phyloP scores from a whole-genome alignment of 2,329 filamentous ascomycete genomes.

The Ophiostoma himal-ulmi region DNA sequence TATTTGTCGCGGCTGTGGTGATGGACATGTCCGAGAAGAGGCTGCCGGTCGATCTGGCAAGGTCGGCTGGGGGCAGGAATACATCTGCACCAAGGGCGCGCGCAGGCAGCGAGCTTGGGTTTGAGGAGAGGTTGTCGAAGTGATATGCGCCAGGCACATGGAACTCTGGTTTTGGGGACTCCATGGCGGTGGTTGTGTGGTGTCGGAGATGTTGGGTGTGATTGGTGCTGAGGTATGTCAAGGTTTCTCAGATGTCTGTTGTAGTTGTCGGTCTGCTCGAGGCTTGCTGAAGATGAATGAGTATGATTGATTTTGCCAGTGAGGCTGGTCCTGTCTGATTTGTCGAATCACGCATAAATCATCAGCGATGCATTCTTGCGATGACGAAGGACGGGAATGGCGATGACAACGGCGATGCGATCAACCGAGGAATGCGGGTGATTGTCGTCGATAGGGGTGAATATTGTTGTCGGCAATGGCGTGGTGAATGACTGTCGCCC shows the following conservation, averaged over 20 bases:
- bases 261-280: background rate
- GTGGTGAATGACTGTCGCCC: background rate
- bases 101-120: slow-evolving; percentile 5
- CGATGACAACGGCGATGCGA: background rate
- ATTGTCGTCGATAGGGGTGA: background rate
- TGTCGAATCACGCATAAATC: background rate
- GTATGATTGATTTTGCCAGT: too few relatives aligned
- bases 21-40: slow-evolving; percentile 35
- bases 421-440: background rate
- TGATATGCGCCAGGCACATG: slow-evolving; percentile 33
- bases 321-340: background rate
- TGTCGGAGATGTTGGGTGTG: background rate
- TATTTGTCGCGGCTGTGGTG: slow-evolving; percentile 23
- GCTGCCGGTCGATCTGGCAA: slow-evolving; percentile 36
- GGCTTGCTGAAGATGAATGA: background rate
- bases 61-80: slow-evolving; percentile 33
- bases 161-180: slow-evolving; percentile 31
- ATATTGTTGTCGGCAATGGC: background rate
- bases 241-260: too few relatives aligned
- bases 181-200: background rate
- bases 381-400: background rate
- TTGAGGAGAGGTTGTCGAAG: slow-evolving; percentile 28
- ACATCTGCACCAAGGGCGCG: slow-evolving; percentile 32
- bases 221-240: background rate
- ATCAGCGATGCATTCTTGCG: slow-evolving; percentile 3